Base-by-base conservation (phyloP, 257 asterid species). In the Gentiana dahurica region DNA sequence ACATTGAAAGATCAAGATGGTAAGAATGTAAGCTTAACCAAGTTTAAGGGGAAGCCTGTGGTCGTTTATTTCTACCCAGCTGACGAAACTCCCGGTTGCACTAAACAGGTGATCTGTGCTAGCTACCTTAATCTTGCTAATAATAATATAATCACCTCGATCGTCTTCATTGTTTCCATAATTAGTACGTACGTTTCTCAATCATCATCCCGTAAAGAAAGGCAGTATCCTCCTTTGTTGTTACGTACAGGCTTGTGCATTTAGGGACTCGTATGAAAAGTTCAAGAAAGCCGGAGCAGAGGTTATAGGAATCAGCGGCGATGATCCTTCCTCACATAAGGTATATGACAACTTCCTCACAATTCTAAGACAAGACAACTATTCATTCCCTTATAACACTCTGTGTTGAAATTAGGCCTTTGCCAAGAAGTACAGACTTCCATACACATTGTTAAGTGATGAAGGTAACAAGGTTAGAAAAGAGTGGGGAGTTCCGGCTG, bases 401-500 rank as follows among this genome's bases (percentile, higher is more conserved):
- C 44, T 47, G 45, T 47, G n/a, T 66, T 55, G 15, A 2, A 41
- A 13, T 61, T 58, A 89, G 99, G 94, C 91, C 35, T 92, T 92
- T 70, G 93, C 95, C 15, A 77, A 79, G 67, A 92, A 92, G 72
- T 92, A 89, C 76, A 82, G 53, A 51, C 99, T 92, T 48, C 97
- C 99, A 32, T 92, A 55, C 50, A 74, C 89, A 12, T 73, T 92
- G 63, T 82, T 92, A n/a, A 80, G 94, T 8, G 99, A 89, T 15
- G 99, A 92, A 73, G 95, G 96, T 1, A 84, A 89, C 82, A 86
- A 79, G 77, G 71, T 92, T 3, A 77, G 97, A 38, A 89, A 86
- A 74, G 96, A 83, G n/a, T 92, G 99, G 99, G 99, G 97, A 3
- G 93, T 89, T 67, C 99, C 99, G 5, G 68, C 94, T 13, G 99